Evolutionary conservation across 73 alveolate species (phyloP).

Genomic region (Paramecium biaurelia): DNA sequence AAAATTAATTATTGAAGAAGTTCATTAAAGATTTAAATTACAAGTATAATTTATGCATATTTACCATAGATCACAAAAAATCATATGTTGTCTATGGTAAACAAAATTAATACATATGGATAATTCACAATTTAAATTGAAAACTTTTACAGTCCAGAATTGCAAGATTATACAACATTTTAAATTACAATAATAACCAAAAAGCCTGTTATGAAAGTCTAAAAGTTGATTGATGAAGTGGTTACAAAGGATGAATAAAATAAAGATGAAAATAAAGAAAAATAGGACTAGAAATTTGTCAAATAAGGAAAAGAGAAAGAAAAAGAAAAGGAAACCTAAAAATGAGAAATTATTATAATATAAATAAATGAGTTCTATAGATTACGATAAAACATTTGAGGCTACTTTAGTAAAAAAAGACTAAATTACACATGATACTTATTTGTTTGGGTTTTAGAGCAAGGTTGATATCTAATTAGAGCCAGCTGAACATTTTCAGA

Average conservation of each 20-base stretch:
- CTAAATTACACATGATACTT: background rate
- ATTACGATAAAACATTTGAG: background rate
- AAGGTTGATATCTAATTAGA: background rate
- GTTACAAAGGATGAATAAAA: background rate
- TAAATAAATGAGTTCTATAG: background rate
- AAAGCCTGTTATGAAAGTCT: slow-evolving; percentile 21
- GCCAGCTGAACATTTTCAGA: slow-evolving; percentile 2
- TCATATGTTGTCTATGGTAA: background rate
- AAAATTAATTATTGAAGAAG: background rate
- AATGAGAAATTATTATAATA: slow-evolving; percentile 1
- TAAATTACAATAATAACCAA: background rate
- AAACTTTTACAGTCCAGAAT: slow-evolving; percentile 24
- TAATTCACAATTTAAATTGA: slow-evolving; percentile 6
- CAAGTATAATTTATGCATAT: background rate
- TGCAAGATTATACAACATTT: slow-evolving; percentile 4
- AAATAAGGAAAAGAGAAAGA: background rate
- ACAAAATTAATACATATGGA: background rate
- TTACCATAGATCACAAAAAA: background rate
- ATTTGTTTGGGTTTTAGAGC: background rate
- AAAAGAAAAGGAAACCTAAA: background rate
- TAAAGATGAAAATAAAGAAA: background rate
- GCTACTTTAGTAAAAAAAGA: background rate
- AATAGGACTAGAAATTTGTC: background rate
- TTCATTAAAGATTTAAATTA: background rate
- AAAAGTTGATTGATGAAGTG: slow-evolving; percentile 5